Evolutionary conservation across 2,329 filamentous ascomycete genomes (phyloP).

Genomic region (Pseudogymnoascus sp.): DNA sequence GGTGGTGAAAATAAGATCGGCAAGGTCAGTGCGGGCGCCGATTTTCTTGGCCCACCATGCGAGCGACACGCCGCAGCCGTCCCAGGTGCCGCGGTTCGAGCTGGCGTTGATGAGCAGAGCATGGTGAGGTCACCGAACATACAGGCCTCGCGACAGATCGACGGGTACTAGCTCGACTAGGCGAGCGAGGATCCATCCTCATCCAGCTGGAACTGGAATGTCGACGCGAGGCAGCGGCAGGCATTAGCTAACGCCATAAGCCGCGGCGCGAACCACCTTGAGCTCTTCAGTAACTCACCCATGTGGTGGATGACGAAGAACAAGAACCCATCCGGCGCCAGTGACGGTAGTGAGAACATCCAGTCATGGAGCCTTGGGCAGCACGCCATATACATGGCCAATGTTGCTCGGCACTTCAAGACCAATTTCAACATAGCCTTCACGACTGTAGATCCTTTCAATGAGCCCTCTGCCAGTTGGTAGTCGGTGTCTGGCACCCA

Average conservation of each 20-base stretch:
- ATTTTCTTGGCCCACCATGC: constrained; percentile 39
- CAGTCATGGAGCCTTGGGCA: constrained; percentile 32
- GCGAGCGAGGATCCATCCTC: constrained; percentile 29
- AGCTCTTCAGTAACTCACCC: constrained; percentile 37
- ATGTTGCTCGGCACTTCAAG: constrained; percentile 32
- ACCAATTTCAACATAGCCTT: constrained; percentile 35
- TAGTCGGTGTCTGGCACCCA: constrained; percentile 38
- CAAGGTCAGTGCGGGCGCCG: constrained; percentile 35
- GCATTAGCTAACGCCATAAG: constrained; percentile 33
- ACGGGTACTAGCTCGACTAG: constrained; percentile 37
- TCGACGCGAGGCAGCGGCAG: constrained; percentile 34
- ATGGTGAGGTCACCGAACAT: constrained; percentile 35
- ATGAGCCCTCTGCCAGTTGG: constrained; percentile 35
- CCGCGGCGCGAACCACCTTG: constrained; percentile 32
- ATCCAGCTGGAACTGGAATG: constrained; percentile 35
- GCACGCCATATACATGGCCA: constrained; percentile 36
- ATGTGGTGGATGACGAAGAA: constrained; percentile 41
- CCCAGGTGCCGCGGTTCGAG: constrained; percentile 35
- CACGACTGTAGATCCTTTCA: constrained; percentile 35
- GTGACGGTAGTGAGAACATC: constrained; percentile 34
- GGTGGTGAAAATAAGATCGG: constrained; percentile 35
- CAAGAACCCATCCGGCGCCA: constrained; percentile 35
- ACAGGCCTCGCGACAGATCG: constrained; percentile 32
- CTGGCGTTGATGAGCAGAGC: constrained; percentile 24
- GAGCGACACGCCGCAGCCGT: constrained; percentile 38